Percentiles rank a stretch among this genome's conserved stretches.
Conservation (phyloP, 257 asterid species). For the Solanum pinnatisectum region DNA sequence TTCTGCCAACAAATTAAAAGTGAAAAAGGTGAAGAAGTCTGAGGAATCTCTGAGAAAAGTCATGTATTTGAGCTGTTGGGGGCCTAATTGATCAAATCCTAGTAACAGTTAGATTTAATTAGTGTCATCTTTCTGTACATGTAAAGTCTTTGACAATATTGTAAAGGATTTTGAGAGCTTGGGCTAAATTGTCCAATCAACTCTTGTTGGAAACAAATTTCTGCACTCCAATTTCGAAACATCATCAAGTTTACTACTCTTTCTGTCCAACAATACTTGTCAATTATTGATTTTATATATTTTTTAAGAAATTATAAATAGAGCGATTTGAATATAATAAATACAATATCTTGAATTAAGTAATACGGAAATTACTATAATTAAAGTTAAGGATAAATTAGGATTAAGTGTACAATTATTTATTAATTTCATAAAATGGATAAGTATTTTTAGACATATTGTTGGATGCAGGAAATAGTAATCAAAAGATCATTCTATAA, state of each 20-base stretch:
- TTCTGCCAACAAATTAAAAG: not conserved
- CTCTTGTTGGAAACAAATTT: not conserved
- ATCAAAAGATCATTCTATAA: too few species aligned
- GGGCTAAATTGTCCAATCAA: not conserved
- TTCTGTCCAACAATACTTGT: too few species aligned
- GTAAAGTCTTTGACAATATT: not conserved
- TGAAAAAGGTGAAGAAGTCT: not conserved
- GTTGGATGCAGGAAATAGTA: too few species aligned
- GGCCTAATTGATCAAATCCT: conserved; percentile 5
- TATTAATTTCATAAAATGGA: too few species aligned
- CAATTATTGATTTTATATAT: too few species aligned
- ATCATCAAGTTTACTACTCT: not conserved
- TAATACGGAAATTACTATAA: too few species aligned
- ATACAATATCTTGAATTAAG: too few species aligned
- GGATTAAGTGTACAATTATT: too few species aligned
- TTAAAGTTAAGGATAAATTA: too few species aligned
- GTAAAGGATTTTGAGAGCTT: not conserved
- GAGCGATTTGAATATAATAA: too few species aligned
- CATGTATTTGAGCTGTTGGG: conserved; percentile 26
- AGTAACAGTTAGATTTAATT: not conserved
- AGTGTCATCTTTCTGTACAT: not conserved
- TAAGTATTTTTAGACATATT: too few species aligned
- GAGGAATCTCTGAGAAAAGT: conserved; percentile 22
- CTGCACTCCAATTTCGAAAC: not conserved
- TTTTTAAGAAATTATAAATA: too few species aligned